phyloP scores from a whole-genome alignment of 2,329 filamentous ascomycete species.

The Metarhizium sp. region DNA sequence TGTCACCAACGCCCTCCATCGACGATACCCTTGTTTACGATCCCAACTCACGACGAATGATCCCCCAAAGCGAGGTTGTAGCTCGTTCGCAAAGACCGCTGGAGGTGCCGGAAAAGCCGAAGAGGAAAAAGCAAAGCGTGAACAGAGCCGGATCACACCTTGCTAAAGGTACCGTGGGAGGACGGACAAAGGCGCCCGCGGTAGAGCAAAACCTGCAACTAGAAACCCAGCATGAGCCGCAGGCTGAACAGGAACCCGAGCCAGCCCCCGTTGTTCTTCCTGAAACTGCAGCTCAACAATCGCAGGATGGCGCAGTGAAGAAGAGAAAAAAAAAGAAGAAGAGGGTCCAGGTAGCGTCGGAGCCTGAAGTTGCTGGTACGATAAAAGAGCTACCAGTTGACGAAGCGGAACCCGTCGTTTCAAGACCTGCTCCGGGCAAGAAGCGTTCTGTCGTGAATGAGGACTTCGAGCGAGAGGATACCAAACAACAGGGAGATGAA shows the following conservation, averaged over 20 bases:
- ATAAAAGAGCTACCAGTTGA: neutral
- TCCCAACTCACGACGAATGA: constrained; percentile 55
- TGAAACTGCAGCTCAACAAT: neutral
- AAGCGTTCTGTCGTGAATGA: neutral
- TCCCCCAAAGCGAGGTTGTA: constrained; percentile 35
- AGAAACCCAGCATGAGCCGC: constrained; percentile 2
- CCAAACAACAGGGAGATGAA: constrained; percentile 12
- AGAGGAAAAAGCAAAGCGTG: constrained; percentile 27
- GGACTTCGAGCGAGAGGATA: constrained; percentile 31
- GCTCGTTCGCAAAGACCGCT: constrained; percentile 32
- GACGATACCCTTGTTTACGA: constrained; percentile 47
- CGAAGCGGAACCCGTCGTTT: neutral
- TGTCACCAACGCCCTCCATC: constrained; percentile 16
- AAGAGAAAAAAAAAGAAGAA: constrained; percentile 10
- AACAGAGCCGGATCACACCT: constrained; percentile 35
- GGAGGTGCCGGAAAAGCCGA: constrained; percentile 29
- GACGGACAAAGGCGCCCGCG: constrained; percentile 37
- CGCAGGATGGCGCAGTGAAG: constrained; percentile 2
- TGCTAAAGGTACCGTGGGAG: constrained; percentile 41
- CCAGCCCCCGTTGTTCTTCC: neutral
- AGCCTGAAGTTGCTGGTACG: neutral
- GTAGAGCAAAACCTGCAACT: constrained; percentile 21
- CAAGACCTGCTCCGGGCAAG: neutral
- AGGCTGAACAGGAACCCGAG: neutral
- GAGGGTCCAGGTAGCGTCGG: constrained; percentile 4